Base-by-base conservation (phyloP, 2,329 filamentous ascomycete species). In the Blastomyces percursus region DNA sequence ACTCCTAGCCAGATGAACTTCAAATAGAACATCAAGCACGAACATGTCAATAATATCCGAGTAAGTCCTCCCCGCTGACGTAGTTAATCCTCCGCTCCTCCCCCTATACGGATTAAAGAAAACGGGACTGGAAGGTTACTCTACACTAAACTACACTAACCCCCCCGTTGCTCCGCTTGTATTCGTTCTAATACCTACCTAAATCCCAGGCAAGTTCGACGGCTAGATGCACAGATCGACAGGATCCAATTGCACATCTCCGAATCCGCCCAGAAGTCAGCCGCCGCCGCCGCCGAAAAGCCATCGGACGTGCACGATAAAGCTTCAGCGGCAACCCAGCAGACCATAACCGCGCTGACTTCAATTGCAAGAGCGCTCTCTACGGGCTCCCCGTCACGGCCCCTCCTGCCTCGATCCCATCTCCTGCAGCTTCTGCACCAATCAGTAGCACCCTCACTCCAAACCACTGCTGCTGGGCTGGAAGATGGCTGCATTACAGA, bases 341-440 rank as follows among this genome's bases (percentile, higher is more conserved):
- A 38, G 32, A 55, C 52, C 8, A 38, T 55, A 5, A 9, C 44
- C 12, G 2, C 86, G 61, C 77, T 95, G 48, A 82, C 91, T 67
- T 78, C 77, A 63, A 83, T 91, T 61, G 84, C 90, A 69, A 87
- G 87, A 73, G 79, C 84, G 2, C 76, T 96, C 16, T 92, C 89
- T 24, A 84, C 87, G 3, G 85, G 85, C 1, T 84, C 87, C 0
- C 84, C 85, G 2, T 84, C 86, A 5, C 81, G 82, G 60, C 78
- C 84, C 40, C 77, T 89, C 7, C 76, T 91, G n/a, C 76, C 84
- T 2, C 74, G 84, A 27, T 76, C 78, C 61, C 81, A 82, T 30
- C 84, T 96, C 64, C 80, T 81, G 63, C 74, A 76, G 16, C 77
- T 91, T 40, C 80, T 96, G 46, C 75, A 81, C 9, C 82, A 86